Conservation (phyloP, 495 filamentous ascomycete species). For the Mycothermus thermophilus region DNA sequence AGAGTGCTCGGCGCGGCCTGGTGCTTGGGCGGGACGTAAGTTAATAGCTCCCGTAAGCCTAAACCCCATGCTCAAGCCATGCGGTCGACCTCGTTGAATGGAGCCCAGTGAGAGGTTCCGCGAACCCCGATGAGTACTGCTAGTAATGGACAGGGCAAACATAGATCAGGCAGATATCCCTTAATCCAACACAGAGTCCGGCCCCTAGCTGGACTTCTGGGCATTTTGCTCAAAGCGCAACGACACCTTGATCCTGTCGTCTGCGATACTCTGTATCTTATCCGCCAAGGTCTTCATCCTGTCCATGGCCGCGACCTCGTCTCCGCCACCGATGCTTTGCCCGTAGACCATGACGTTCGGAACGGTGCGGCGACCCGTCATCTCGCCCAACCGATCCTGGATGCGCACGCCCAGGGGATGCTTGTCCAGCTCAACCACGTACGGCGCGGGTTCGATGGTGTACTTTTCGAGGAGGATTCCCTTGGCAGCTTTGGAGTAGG, state of each 20-base stretch:
- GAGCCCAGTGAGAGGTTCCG: too few species aligned
- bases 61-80: too few species aligned
- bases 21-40: too few species aligned
- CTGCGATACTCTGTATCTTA: constrained; percentile 59
- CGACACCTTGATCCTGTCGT: constrained; percentile 45
- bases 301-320: constrained; percentile 68
- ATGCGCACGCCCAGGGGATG: constrained; percentile 59
- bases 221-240: constrained; percentile 19
- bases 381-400: constrained; percentile 52
- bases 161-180: too few species aligned
- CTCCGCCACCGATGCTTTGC: constrained; percentile 79
- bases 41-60: too few species aligned
- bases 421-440: constrained; percentile 81
- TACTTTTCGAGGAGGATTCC: constrained; percentile 68
- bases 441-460: constrained; percentile 64
- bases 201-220: constrained; percentile 8
- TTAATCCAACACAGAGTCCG: too few species aligned
- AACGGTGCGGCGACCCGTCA: constrained; percentile 71
- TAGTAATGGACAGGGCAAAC: too few species aligned
- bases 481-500: constrained; percentile 71
- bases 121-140: too few species aligned
- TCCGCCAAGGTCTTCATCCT: constrained; percentile 50
- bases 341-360: constrained; percentile 85
- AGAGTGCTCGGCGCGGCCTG: too few species aligned
- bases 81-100: too few species aligned